Evolutionary conservation across 2,329 filamentous ascomycete species (phyloP).

Genomic region (Nemania diffusa): DNA sequence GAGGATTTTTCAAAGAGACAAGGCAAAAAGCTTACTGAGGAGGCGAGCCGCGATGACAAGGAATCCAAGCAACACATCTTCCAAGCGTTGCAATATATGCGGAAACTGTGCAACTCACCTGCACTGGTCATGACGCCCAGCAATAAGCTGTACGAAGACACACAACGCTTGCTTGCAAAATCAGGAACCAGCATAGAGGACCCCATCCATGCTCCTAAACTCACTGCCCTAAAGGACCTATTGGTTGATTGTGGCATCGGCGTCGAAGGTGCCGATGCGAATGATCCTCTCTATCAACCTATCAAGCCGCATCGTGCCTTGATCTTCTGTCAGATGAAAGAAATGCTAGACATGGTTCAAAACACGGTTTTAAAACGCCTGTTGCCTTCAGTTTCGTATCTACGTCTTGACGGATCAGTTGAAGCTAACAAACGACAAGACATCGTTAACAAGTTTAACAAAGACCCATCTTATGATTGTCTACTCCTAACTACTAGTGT

Average conservation of each 20-base stretch:
- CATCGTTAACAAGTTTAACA: slow-evolving; percentile 99
- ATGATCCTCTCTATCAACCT: slow-evolving; percentile 74
- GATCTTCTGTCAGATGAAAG: slow-evolving; percentile 99
- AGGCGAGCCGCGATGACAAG: slow-evolving; percentile 86
- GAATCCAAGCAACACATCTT: slow-evolving; percentile 98
- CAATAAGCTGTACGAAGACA: slow-evolving; percentile 89
- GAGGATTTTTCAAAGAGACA: slow-evolving; percentile 97
- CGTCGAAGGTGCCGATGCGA: slow-evolving; percentile 70
- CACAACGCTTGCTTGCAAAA: slow-evolving; percentile 80
- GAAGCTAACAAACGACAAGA: slow-evolving; percentile 94
- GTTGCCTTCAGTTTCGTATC: slow-evolving; percentile 90
- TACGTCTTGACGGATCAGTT: slow-evolving; percentile 93
- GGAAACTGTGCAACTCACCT: slow-evolving; percentile 97
- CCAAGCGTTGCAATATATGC: slow-evolving; percentile 99
- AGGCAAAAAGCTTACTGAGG: slow-evolving; percentile 84
- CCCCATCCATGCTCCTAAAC: slow-evolving; percentile 88
- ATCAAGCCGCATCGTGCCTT: slow-evolving; percentile 96
- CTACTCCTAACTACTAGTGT: slow-evolving; percentile 94
- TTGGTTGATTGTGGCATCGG: slow-evolving; percentile 99
- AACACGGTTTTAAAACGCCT: slow-evolving; percentile 89
- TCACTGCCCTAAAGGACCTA: slow-evolving; percentile 88
- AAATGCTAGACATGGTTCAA: slow-evolving; percentile 99
- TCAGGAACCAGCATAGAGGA: slow-evolving; percentile 87
- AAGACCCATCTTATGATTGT: slow-evolving; percentile 95
- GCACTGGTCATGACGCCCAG: slow-evolving; percentile 95